Base-by-base conservation (phyloP, 2,329 filamentous ascomycete species). In the Zarea fungicola region DNA sequence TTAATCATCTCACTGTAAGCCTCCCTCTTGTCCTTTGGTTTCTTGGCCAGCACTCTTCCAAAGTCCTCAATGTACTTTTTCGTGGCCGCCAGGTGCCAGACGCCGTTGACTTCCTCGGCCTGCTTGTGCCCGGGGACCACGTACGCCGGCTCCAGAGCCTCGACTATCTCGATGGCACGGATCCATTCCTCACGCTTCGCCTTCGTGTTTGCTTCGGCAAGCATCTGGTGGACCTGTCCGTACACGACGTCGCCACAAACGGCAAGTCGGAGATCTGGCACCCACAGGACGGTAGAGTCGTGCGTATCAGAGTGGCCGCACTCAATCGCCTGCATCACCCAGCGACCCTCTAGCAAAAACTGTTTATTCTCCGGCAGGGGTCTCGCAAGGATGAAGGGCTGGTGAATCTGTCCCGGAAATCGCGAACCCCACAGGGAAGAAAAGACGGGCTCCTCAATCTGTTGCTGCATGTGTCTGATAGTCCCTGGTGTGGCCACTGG, bases 201-300 rank as follows among this genome's bases (percentile, higher is more conserved):
- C 3, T 56, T 48, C 1, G 64, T 70, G 35, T 61, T 62, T 1
- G 62, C 59, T 42, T 70, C 67, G 4, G 52, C 57, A 2, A 70
- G 55, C 52, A 61, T 63, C 53, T 66, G 64, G 39, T 68, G 63
- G 5, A 61, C 58, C 19, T 66, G 56, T 1, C 65, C 65, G 46
- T 71, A 70, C 1, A 69, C 64, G 19, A 64, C 62, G 50, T 72
- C 69, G 1, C 69, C 68, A 1, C 59, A 60, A 2, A 67, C 64
- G 0, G 62, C 68, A 5, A 71, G 60, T 4, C 49, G 51, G 2
- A 72, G 41, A 11, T 58, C 54, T 0, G 68, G 67, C 0, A 67
- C 59, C 42, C 62, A 62, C 4, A 72, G 58, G 1, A 70, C 55
- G 0, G 67, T 66, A 0, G 62, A 62, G 41, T 60, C 55, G 31